A percentile compares a stretch with the other conserved stretches of the same genome.
These are phyloP conservation scores for Saccharomyces hybrid DNA, from an alignment of 1,139 yeast genomes.

Conservation along the genomic window DNA sequence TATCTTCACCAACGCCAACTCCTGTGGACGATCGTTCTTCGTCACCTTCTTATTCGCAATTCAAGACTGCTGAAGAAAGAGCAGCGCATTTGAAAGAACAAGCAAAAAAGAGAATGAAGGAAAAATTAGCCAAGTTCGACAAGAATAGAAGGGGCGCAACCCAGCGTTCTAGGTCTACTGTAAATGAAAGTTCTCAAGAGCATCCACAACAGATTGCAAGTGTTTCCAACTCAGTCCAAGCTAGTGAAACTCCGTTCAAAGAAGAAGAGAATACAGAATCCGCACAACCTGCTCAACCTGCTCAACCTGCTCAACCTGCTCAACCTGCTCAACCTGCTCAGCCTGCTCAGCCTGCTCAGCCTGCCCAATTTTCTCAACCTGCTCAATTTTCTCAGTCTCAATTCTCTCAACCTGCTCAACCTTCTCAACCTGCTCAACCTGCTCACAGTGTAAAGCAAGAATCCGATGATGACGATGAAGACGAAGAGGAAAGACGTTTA, in stretches of 20 bases:
- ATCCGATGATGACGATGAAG: conserved; percentile 26
- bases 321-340: neutral
- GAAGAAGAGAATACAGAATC: neutral
- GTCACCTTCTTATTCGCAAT: conserved; percentile 19
- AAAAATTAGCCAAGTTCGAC: conserved; percentile 79
- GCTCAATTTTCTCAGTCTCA: neutral
- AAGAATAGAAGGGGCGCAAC: conserved; percentile 41
- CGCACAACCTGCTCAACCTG: neutral
- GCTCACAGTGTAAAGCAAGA: neutral
- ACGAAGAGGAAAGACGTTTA: conserved; percentile 35
- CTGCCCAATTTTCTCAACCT: neutral
- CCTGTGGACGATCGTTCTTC: conserved; percentile 2
- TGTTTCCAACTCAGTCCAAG: neutral
- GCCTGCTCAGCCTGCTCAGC: neutral
- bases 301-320: neutral
- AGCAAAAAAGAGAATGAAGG: conserved; percentile 85
- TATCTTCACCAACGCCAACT: conserved; percentile 2
- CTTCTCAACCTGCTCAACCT: neutral
- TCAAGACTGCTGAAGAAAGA: conserved; percentile 53
- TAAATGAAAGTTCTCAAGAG: neutral
- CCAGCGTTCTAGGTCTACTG: conserved; percentile 9
- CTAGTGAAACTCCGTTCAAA: conserved; percentile 3
- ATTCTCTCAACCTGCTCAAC: neutral
- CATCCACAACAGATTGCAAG: neutral
- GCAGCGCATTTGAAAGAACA: conserved; percentile 82